Evolutionary conservation across 2,329 filamentous ascomycete species (phyloP), one percentile per base, ranked within the genome.

Genomic region (Colletotrichum tanaceti): DNA sequence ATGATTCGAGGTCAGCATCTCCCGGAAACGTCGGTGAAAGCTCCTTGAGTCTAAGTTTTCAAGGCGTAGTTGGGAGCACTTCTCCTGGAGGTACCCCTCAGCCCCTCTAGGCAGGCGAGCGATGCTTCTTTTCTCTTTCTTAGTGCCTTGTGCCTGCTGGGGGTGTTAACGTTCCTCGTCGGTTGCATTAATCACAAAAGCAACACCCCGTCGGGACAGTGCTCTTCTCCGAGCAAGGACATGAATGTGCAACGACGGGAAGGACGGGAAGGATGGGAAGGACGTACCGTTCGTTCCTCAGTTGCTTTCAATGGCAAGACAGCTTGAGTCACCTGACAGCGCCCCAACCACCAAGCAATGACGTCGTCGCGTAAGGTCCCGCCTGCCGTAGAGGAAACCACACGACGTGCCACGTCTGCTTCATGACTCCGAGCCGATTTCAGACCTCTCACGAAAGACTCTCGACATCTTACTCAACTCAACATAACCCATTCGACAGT

Each of bases 291-390:
- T 22, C 53, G 32, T 35, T 35, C 32, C 32, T 35, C 32, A 28
- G 32, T 20, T 62, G 49, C 59, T 38, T 39, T 54, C 63, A 24
- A 20, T 49, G 32, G 60, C 41, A 24, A 11, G 22, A 50, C 63
- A 50, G 38, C 58, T 67, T 9, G 16, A 58, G 66, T 69, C 66
- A 69, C 62, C 62, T 69, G 66, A 69, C 66, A 49, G 20, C 63
- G 61, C 62, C 44, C 66, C 66, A 41, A 61, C 50, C 55, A 57
- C 55, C 35, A 47, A 60, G 63, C 66, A 65, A 69, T 69, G 66
- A 69, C 66, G 66, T 69, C 66, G 62, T 66, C 66, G 58, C 50
- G 50, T 66, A 69, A 69, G 63, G 66, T 66, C 61, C 59, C 57
- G 66, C 63, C 63, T 69, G 66, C 16, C 66, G 66, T 35, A 57